These are phyloP conservation scores for Diaporthe humulicola DNA, from an alignment of 2,329 filamentous ascomycete species.

Conservation along the genomic window DNA sequence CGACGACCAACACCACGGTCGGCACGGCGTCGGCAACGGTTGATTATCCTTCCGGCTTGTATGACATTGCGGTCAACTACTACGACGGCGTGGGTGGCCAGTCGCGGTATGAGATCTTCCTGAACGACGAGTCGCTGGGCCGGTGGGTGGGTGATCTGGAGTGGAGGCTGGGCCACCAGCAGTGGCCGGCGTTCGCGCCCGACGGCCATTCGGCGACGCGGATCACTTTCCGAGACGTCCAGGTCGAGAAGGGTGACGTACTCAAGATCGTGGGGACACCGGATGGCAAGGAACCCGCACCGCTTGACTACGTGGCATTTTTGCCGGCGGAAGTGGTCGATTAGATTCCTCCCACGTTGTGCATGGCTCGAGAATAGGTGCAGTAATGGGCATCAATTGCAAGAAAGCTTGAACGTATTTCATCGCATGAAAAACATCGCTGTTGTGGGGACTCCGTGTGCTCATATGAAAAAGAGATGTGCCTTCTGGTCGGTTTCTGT, in stretches of 20 bases:
- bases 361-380: not conserved
- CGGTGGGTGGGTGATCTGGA: conserved; percentile 73
- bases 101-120: conserved; percentile 66
- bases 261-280: conserved; percentile 69
- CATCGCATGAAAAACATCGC: too few relatives aligned
- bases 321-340: conserved; percentile 70
- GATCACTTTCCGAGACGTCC: conserved; percentile 67
- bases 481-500: too few relatives aligned
- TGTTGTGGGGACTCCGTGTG: too few relatives aligned
- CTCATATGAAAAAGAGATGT: too few relatives aligned
- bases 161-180: conserved; percentile 69
- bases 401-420: not conserved
- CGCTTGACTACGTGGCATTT: conserved; percentile 76
- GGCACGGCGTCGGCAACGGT: conserved; percentile 64
- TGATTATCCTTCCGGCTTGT: conserved; percentile 64
- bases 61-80: conserved; percentile 76
- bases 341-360: conserved; percentile 47
- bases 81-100: conserved; percentile 73
- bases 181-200: conserved; percentile 63
- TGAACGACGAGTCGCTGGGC: conserved; percentile 67
- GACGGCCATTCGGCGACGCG: conserved; percentile 76
- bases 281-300: conserved; percentile 73
- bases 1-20: conserved; percentile 62
- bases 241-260: conserved; percentile 63
- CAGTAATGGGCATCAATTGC: not conserved